These are phyloP conservation scores for Cymbidium sinense DNA, from an alignment of 106 monocot genomes.

Conservation along the genomic window DNA sequence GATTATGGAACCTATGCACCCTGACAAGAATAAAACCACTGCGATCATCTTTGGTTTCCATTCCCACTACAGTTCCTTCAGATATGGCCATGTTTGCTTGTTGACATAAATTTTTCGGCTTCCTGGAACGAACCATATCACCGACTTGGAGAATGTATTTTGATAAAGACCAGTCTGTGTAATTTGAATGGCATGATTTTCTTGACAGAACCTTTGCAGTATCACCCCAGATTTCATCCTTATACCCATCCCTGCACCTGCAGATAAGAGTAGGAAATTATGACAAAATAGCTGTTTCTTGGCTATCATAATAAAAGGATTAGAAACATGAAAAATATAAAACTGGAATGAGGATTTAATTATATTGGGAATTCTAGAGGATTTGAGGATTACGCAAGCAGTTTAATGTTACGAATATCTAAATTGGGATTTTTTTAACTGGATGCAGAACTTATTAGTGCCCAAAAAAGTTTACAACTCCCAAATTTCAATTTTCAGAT, in stretches of 20 bases:
- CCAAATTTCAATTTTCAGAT: no score
- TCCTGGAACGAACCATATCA: slow-evolving; percentile 79
- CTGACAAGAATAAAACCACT: slow-evolving; percentile 54
- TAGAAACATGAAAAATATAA: not conserved
- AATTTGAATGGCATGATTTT: slow-evolving; percentile 6
- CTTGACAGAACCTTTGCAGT: slow-evolving; percentile 7
- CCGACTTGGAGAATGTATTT: slow-evolving; percentile 76
- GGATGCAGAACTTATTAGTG: no score
- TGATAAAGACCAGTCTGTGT: slow-evolving; percentile 60
- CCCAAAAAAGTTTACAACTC: no score
- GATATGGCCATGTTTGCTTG: slow-evolving; percentile 68
- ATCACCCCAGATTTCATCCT: slow-evolving; percentile 10
- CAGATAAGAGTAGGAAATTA: not conserved
- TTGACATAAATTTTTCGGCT: slow-evolving; percentile 47
- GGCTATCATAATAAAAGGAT: not conserved
- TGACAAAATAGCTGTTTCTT: not conserved
- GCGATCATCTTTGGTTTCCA: slow-evolving; percentile 30
- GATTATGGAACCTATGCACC: slow-evolving; percentile 62
- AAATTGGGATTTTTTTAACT: no score
- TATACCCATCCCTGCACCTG: slow-evolving; percentile 41
- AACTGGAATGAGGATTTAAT: not conserved
- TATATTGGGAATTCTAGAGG: not conserved
- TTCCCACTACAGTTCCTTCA: slow-evolving; percentile 74
- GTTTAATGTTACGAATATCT: not conserved
- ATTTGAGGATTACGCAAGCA: not conserved